These are phyloP conservation scores for Coffea canephora DNA, from an alignment of 257 asterid species.

Conservation along the genomic window DNA sequence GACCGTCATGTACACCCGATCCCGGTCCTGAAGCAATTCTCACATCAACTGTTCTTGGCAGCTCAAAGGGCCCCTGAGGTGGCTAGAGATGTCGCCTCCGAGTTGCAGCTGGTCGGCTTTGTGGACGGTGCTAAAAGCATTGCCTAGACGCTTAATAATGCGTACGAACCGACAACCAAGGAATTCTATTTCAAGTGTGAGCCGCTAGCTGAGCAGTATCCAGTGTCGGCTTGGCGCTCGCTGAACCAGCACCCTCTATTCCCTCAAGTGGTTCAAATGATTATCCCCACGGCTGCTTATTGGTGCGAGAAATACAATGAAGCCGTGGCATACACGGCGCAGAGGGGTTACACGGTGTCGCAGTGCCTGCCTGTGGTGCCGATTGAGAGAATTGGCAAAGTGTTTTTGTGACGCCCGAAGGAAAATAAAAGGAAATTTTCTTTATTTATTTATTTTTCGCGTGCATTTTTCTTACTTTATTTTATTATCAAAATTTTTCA, in stretches of 20 bases:
- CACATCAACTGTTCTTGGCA: slow-evolving; percentile 31
- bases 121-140: slow-evolving; percentile 35
- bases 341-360: slow-evolving; percentile 48
- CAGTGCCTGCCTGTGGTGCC: slow-evolving; percentile 62
- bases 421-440: too few species aligned
- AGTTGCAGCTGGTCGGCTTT: slow-evolving; percentile 53
- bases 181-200: slow-evolving; percentile 32
- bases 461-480: too few species aligned
- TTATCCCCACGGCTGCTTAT: slow-evolving; percentile 71
- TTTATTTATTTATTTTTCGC: too few species aligned
- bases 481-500: too few species aligned
- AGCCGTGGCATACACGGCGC: slow-evolving; percentile 34
- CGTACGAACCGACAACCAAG: too few species aligned
- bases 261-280: slow-evolving; percentile 58
- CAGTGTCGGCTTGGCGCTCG: slow-evolving; percentile 59
- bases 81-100: slow-evolving; percentile 53
- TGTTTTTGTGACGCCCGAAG: too few species aligned
- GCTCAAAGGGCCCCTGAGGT: slow-evolving; percentile 51
- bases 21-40: slow-evolving; percentile 34
- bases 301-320: slow-evolving; percentile 81
- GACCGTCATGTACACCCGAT: slow-evolving; percentile 51
- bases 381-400: slow-evolving; percentile 58
- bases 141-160: slow-evolving; percentile 31
- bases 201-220: slow-evolving; percentile 59
- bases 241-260: slow-evolving; percentile 61